Percentiles rank a stretch among this genome's conserved stretches.
phyloP scores from a whole-genome alignment of 1,284 basidiomycete genomes.

The Megacollybia platyphylla region DNA sequence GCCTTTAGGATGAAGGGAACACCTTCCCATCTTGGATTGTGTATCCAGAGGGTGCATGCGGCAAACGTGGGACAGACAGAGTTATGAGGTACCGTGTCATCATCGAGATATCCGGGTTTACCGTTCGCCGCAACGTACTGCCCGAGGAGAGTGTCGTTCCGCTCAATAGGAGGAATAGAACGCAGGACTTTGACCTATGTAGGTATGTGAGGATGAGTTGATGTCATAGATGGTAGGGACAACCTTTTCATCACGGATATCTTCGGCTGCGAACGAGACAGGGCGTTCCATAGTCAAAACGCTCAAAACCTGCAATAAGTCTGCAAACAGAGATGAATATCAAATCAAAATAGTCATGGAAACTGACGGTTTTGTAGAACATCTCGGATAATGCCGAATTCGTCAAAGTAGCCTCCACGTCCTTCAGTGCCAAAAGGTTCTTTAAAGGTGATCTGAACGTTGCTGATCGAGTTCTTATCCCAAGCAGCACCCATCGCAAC shows the following conservation, averaged over 20 bases:
- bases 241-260: conserved; percentile 95
- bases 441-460: conserved; percentile 97
- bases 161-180: conserved; percentile 72
- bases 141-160: conserved; percentile 74
- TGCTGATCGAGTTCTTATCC: conserved; percentile 91
- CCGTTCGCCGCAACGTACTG: conserved; percentile 83
- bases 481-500: conserved; percentile 76
- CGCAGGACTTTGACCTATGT: conserved; percentile 86
- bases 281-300: conserved; percentile 94
- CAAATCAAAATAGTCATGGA: not conserved
- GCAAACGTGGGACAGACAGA: conserved; percentile 91
- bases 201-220: conserved; percentile 8
- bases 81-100: conserved; percentile 84
- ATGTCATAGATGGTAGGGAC: conserved; percentile 10
- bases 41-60: conserved; percentile 77
- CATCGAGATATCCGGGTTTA: conserved; percentile 95
- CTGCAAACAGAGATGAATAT: conserved; percentile 26
- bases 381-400: conserved; percentile 96
- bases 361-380: conserved; percentile 82
- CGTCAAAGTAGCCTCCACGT: conserved; percentile 95
- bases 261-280: conserved; percentile 92
- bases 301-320: conserved; percentile 85
- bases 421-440: conserved; percentile 96
- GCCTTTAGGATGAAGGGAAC: conserved; percentile 96
- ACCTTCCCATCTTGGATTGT: conserved; percentile 94